Percentiles rank a stretch among this genome's conserved stretches.
Evolutionary conservation across 2,329 filamentous ascomycete genomes (phyloP).

Genomic region (Bipolaris sorokiniana): DNA sequence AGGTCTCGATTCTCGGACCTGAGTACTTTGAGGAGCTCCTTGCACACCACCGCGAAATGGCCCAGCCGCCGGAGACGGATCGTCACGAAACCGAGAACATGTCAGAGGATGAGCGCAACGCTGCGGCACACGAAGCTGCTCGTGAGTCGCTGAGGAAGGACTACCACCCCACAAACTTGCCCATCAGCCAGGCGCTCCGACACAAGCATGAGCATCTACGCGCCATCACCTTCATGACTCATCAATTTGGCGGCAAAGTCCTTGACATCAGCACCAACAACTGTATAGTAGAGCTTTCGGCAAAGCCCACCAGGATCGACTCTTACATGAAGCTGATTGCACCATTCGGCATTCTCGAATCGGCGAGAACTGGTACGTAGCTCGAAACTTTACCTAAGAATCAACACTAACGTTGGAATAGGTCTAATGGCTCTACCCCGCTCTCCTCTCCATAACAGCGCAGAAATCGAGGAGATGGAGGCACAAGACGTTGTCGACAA

Average conservation of each 20-base stretch:
- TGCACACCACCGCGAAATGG: conserved; percentile 93
- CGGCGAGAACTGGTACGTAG: conserved; percentile 77
- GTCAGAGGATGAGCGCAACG: conserved; percentile 42
- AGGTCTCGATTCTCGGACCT: conserved; percentile 93
- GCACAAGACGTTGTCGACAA: conserved; percentile 94
- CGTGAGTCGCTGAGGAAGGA: conserved; percentile 60
- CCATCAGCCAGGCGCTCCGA: conserved; percentile 84
- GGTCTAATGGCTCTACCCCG: conserved; percentile 94
- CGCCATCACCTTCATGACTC: conserved; percentile 93
- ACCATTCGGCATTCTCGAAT: conserved; percentile 96
- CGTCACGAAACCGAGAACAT: conserved; percentile 34
- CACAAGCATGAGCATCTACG: conserved; percentile 98
- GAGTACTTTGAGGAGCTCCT: conserved; percentile 98
- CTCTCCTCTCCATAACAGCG: conserved; percentile 79
- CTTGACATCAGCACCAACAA: conserved; percentile 98
- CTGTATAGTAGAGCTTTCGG: conserved; percentile 96
- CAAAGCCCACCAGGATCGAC: conserved; percentile 92
- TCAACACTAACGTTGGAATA: conserved; percentile 31
- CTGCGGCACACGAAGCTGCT: conserved; percentile 45
- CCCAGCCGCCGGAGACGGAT: conserved; percentile 52
- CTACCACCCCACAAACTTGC: conserved; percentile 89
- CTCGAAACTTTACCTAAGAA: conserved; percentile 4
- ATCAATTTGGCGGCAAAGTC: conserved; percentile 98
- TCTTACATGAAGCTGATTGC: conserved; percentile 95
- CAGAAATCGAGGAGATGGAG: conserved; percentile 80